These are phyloP conservation scores for Talaromyces borbonicus DNA, from an alignment of 495 filamentous ascomycete genomes.

Conservation along the genomic window DNA sequence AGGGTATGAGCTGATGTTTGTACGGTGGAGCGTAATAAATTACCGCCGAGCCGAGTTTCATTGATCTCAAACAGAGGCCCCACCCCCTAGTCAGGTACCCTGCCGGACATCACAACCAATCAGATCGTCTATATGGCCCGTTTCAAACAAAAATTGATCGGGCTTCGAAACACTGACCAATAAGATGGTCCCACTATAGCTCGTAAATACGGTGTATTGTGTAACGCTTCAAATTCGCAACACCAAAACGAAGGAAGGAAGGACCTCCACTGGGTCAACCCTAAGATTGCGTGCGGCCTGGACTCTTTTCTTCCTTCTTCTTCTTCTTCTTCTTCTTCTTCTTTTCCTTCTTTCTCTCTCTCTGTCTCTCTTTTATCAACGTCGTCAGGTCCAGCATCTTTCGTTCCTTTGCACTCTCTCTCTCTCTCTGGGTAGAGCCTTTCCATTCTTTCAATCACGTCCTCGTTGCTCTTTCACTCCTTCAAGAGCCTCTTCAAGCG, in stretches of 20 bases:
- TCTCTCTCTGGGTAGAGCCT: slow-evolving; percentile 24
- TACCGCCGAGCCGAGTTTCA: slow-evolving; percentile 1
- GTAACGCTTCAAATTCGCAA: no score
- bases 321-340: slow-evolving; percentile 6
- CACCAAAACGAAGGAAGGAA: no score
- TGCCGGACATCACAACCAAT: neutral
- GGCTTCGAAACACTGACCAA: neutral
- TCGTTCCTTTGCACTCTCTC: slow-evolving; percentile 19
- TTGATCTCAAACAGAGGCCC: slow-evolving; percentile 1
- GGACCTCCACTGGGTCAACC: slow-evolving; percentile 2
- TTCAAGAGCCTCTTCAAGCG: slow-evolving; percentile 17
- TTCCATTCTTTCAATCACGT: slow-evolving; percentile 18
- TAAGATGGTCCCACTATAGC: no score
- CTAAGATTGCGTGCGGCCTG: neutral
- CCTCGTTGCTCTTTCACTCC: slow-evolving; percentile 28
- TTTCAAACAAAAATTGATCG: neutral
- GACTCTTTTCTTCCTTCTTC: neutral
- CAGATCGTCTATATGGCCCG: neutral
- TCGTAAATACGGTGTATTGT: neutral
- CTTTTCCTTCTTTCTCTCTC: slow-evolving; percentile 15
- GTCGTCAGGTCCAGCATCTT: neutral
- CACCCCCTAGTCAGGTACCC: neutral
- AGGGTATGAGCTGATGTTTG: slow-evolving; percentile 2
- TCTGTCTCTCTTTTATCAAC: slow-evolving; percentile 12
- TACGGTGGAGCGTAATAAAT: neutral